Evolutionary conservation across 306 rosid genomes (phyloP).

Genomic region (Acacia acuminata): DNA sequence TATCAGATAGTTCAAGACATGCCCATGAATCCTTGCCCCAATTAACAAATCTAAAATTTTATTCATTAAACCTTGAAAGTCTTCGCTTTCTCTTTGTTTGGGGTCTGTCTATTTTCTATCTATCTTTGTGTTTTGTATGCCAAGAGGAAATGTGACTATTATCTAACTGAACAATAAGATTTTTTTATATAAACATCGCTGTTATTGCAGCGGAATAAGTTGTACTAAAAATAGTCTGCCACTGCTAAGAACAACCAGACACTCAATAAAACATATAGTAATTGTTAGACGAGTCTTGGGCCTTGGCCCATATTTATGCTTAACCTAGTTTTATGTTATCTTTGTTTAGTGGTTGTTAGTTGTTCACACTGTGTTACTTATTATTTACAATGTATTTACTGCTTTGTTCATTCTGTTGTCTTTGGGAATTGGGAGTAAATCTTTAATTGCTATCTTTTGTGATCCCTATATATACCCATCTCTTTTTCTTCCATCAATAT

Average conservation of each 20-base stretch:
- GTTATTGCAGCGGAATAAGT: not conserved
- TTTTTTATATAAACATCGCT: not conserved
- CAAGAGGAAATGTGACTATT: conserved; percentile 10
- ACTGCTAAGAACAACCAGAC: not conserved
- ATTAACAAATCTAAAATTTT: not conserved
- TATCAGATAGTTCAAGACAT: not conserved
- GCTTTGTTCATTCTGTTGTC: too few species aligned
- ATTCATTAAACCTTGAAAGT: not conserved
- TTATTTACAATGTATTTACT: too few species aligned
- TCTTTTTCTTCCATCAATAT: too few species aligned
- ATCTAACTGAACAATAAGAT: not conserved
- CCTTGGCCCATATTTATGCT: too few species aligned
- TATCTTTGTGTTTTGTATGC: not conserved
- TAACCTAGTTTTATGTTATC: too few species aligned
- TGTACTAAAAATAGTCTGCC: not conserved
- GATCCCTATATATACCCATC: too few species aligned
- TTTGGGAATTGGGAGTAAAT: too few species aligned
- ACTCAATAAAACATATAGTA: not conserved
- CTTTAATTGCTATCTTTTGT: too few species aligned
- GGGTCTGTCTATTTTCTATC: not conserved
- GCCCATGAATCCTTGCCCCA: not conserved
- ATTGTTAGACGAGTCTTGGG: too few species aligned
- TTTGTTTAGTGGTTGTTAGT: too few species aligned
- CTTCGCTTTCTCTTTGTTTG: not conserved
- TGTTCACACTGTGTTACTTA: too few species aligned